Percentiles rank a stretch among this genome's conserved stretches.
phyloP scores from a whole-genome alignment of 768 basidiomycete species.

The Mycena polygramma region DNA sequence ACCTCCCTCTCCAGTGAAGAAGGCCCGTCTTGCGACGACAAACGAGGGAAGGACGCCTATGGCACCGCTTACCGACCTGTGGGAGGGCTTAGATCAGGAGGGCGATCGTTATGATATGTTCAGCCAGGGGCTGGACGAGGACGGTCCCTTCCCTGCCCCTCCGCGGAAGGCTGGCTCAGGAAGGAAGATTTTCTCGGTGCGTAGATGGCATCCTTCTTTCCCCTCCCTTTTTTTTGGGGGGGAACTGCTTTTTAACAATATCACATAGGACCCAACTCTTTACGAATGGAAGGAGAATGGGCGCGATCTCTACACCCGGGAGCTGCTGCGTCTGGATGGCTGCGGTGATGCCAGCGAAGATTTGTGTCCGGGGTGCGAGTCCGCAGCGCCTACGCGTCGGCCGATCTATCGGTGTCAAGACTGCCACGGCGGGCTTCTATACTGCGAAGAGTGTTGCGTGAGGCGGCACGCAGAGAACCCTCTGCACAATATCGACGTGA shows the following conservation, averaged over 20 bases:
- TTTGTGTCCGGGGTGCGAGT: conserved; percentile 3
- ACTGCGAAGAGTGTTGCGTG: conserved; percentile 14
- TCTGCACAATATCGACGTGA: conserved; percentile 18
- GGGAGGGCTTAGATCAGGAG: neutral
- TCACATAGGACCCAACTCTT: conserved; percentile 1
- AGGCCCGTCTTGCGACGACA: neutral
- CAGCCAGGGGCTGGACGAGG: neutral
- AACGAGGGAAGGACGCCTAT: neutral
- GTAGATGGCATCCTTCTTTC: neutral
- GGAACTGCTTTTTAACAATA: neutral
- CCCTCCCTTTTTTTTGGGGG: too few relatives aligned
- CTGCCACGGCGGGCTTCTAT: neutral
- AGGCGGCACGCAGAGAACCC: conserved; percentile 14
- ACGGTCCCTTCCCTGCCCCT: neutral
- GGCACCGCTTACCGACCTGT: neutral
- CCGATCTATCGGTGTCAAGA: conserved; percentile 7
- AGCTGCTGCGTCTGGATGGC: conserved; percentile 10
- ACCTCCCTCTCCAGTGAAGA: neutral
- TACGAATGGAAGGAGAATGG: neutral
- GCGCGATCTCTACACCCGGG: neutral
- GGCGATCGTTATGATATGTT: neutral
- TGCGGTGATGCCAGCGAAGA: neutral
- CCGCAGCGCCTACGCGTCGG: too few relatives aligned
- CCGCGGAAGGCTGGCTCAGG: neutral
- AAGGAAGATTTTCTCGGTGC: neutral